Conservation (phyloP, 768 basidiomycete species). For the Leccinum subtestaceum region DNA sequence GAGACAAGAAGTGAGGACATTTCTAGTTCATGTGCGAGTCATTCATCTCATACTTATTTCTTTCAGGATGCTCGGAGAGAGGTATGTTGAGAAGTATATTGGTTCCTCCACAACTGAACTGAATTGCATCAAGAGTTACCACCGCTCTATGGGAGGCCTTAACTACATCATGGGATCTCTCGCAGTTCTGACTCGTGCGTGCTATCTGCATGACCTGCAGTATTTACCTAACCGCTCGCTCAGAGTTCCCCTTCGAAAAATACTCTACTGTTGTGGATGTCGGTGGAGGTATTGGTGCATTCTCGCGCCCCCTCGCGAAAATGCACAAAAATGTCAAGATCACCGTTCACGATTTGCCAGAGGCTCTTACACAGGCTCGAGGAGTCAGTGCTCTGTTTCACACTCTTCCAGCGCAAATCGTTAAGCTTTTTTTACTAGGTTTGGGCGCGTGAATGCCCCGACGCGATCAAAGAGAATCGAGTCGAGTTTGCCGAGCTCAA, state of each 20-base stretch:
- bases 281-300: slow-evolving; percentile 34
- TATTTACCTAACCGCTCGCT: background rate
- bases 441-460: slow-evolving; percentile 26
- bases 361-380: slow-evolving; percentile 22
- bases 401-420: background rate
- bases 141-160: slow-evolving; percentile 25
- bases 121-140: slow-evolving; percentile 16
- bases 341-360: slow-evolving; percentile 32
- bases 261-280: slow-evolving; percentile 34
- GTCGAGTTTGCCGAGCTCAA: slow-evolving; percentile 30
- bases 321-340: slow-evolving; percentile 31
- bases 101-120: background rate
- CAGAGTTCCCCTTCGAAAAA: slow-evolving; percentile 33
- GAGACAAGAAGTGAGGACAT: slow-evolving; percentile 17
- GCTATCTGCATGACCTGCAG: background rate
- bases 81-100: slow-evolving; percentile 4
- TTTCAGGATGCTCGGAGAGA: slow-evolving; percentile 19
- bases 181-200: slow-evolving; percentile 23
- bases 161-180: slow-evolving; percentile 24
- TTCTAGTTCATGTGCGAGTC: background rate
- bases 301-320: slow-evolving; percentile 29
- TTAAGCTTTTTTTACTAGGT: slow-evolving; percentile 11
- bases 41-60: background rate
- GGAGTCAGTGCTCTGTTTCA: slow-evolving; percentile 1
- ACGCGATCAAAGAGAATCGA: slow-evolving; percentile 22